Evolutionary conservation across 768 basidiomycete species (phyloP), one percentile per base, ranked within the genome.

Genomic region (Russula ochroleuca): DNA sequence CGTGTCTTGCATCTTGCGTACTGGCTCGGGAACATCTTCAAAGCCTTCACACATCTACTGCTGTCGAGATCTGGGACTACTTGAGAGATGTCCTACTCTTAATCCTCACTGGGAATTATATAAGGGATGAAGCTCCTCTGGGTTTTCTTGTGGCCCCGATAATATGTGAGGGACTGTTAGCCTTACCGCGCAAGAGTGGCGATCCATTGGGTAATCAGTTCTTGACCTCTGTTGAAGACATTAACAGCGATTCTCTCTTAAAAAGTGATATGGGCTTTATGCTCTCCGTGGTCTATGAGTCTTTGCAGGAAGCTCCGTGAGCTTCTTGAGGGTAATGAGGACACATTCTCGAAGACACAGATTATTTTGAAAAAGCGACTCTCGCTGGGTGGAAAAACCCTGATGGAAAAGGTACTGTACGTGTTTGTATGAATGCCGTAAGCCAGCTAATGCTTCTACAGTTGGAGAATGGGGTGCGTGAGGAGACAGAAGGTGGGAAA

Each of bases 31-130:
- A 66, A 2, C 65, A 57, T 4, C 38, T 47, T 28, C 57, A 67
- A 37, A 55, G 62, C 0, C 71, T 70, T 47, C 78, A 78, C 55
- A 66, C 78, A 2, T 70, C 85, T 35, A 71, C 73, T 43, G 74
- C 74, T 61, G 74, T 78, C 11, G 85, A 87, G 69, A 78, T 79
- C 50, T 85, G 83, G 81, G 75, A 81, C 50, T 78, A 81, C 69
- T 70, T 90, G 57, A 72, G 81, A 33, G 81, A 84, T 57, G 72
- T 76, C 1, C 68, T 84, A 7, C 67, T 85, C 7, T 72, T 82
- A 41, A 80, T 84, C 40, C 68, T 83, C 37, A 74, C 78, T n/a
- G 75, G 73, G 28, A 73, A 80, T 47, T 78, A 79, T 60, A 38
- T 72, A n/a, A 77, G 72, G 31, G 79, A 81, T 40, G 78, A 83